A percentile compares a stretch with the other conserved stretches of the same genome.
These are phyloP conservation scores for Elaphomyces granulatus DNA, from an alignment of 495 filamentous ascomycete genomes.

Conservation along the genomic window DNA sequence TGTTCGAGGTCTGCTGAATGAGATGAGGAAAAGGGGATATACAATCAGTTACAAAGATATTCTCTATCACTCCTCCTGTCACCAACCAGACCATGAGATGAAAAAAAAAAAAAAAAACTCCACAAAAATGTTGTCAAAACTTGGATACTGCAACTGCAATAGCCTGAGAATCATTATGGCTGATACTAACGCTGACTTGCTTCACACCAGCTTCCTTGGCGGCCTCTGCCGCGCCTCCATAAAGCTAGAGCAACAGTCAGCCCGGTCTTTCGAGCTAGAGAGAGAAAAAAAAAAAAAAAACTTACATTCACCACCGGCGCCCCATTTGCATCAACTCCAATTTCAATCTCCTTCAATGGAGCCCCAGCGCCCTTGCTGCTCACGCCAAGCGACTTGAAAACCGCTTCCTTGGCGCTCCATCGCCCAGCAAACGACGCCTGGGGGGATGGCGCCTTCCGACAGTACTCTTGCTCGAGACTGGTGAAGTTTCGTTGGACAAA, in stretches of 20 bases:
- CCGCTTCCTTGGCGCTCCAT: conserved; percentile 96
- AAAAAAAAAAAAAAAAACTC: too few relatives aligned
- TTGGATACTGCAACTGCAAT: conserved; percentile 83
- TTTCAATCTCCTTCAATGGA: conserved; percentile 87
- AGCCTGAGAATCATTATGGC: conserved; percentile 81
- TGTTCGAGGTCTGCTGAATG: too few relatives aligned
- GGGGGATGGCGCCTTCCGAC: conserved; percentile 57
- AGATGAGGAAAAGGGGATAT: too few relatives aligned
- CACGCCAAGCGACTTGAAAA: conserved; percentile 97
- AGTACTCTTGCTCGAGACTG: conserved; percentile 64
- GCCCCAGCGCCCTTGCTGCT: conserved; percentile 75
- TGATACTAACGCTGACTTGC: conserved; percentile 79
- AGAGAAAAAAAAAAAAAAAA: conserved; percentile 5
- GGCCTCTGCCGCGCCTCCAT: conserved; percentile 66
- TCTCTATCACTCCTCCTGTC: not conserved
- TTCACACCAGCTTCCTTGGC: conserved; percentile 77
- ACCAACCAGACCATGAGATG: not conserved
- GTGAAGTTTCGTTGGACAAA: conserved; percentile 97
- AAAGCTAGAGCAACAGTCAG: conserved; percentile 44
- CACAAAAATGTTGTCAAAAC: conserved; percentile 38
- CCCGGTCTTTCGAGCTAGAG: conserved; percentile 1
- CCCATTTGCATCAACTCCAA: conserved; percentile 62
- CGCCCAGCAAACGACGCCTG: conserved; percentile 81
- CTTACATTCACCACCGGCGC: conserved; percentile 76
- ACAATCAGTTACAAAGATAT: too few relatives aligned